These are phyloP conservation scores for Fusarium sambucinum DNA, from an alignment of 2,329 filamentous ascomycete species.

Conservation along the genomic window DNA sequence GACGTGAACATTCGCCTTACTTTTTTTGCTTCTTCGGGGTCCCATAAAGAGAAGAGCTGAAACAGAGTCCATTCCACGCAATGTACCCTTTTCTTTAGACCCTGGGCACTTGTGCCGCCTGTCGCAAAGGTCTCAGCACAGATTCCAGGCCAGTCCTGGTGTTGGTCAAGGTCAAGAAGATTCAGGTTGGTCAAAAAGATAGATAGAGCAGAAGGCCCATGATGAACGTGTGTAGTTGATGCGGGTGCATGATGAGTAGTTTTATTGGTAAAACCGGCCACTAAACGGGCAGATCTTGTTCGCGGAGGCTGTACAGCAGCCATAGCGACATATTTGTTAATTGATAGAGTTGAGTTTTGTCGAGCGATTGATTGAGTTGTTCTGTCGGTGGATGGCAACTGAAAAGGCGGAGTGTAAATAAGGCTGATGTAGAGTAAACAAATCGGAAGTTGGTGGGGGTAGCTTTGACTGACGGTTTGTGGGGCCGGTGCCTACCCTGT, in stretches of 20 bases:
- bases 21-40: slow-evolving; percentile 78
- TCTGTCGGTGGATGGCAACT: slow-evolving; percentile 11
- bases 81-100: slow-evolving; percentile 85
- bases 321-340: slow-evolving; percentile 41
- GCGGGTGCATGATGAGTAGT: slow-evolving; percentile 24
- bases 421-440: slow-evolving; percentile 42
- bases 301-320: slow-evolving; percentile 45
- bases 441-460: slow-evolving; percentile 28
- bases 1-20: slow-evolving; percentile 58
- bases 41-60: slow-evolving; percentile 86
- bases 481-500: background rate
- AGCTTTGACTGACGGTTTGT: background rate
- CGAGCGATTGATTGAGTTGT: background rate
- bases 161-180: slow-evolving; percentile 81
- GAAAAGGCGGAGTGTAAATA: slow-evolving; percentile 43
- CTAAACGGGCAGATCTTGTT: slow-evolving; percentile 46
- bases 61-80: slow-evolving; percentile 93
- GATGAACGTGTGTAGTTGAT: slow-evolving; percentile 13
- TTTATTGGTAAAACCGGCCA: slow-evolving; percentile 45
- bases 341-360: background rate
- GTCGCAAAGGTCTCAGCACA: slow-evolving; percentile 74
- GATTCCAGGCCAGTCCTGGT: slow-evolving; percentile 84
- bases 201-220: slow-evolving; percentile 48
- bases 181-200: slow-evolving; percentile 84
- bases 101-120: slow-evolving; percentile 72